Conservation (phyloP, 345 rosid genomes). For the Mangifera indica region DNA sequence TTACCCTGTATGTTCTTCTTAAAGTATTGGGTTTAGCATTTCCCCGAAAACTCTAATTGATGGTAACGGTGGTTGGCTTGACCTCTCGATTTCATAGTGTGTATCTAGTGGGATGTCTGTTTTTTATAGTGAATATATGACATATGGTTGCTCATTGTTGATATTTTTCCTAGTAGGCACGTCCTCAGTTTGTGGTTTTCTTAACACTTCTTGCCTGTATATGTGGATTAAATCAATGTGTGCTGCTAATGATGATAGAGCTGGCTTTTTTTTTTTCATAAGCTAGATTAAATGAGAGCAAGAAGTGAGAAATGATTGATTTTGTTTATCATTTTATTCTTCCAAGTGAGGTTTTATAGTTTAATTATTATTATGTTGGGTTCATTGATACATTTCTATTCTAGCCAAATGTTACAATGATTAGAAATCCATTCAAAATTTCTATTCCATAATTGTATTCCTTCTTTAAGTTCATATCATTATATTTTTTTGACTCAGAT, state of each 20-base stretch:
- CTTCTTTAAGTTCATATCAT: neutral
- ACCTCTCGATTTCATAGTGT: neutral
- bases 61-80: too few species aligned
- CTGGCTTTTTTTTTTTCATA: neutral
- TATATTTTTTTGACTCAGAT: slow-evolving; percentile 47
- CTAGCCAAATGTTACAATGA: neutral
- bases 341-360: neutral
- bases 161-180: too few species aligned
- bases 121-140: too few species aligned
- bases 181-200: too few species aligned
- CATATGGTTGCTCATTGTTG: too few species aligned
- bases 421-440: slow-evolving; percentile 8
- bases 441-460: neutral
- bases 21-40: neutral
- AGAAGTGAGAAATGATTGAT: neutral
- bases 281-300: neutral
- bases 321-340: neutral
- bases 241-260: too few species aligned
- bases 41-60: too few species aligned
- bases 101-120: neutral
- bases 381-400: neutral
- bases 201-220: too few species aligned
- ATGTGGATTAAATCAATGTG: too few species aligned
- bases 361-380: neutral
- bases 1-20: slow-evolving; percentile 68